Evolutionary conservation across 495 filamentous ascomycete species (phyloP), one percentile per base, ranked within the genome.

Genomic region (Glutinoglossum americanum): DNA sequence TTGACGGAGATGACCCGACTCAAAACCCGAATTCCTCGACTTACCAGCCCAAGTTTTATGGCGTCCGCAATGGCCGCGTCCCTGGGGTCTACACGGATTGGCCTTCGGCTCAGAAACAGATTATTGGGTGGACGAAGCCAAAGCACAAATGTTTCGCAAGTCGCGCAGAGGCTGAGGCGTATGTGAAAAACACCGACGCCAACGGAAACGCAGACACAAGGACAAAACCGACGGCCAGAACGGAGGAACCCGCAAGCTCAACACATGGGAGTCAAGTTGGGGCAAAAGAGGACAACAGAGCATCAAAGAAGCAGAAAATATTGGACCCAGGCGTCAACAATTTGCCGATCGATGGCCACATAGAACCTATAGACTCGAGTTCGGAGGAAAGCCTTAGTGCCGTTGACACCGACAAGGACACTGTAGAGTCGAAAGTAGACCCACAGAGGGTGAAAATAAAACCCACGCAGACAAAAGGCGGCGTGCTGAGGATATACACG

Each of bases 71-170:
- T 58, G 92, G 92, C 47, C 76, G 79, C 58, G 71, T 74, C n/a
- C 85, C 89, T 0, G 90, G 92, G 4, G 82, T 98, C 1, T 98
- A 95, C 68, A 84, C 82, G 5, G 80, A 89, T 57, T 98, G 89
- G 89, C 65, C 74, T n/a, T 75, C 75, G 26, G 87, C 84, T 2
- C 76, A 85, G 60, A 72, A 80, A 57, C 84, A 92, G 57, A 87
- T 95, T 33, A 78, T 71, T 6, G 87, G 86, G 5, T 83, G 79
- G 65, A 81, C 80, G 59, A 79, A 79, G 17, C 86, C 88, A 19
- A 88, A 88, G 62, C 86, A 84, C 64, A 84, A 84, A 68, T 83
- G 77, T 55, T 98, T 97, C 59, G 63, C 74, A 21, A 94, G 83
- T 0, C 74, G 79, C 9, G 76, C 74, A 51, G 89, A 96, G 63